Percentiles rank a stretch among this genome's conserved stretches.
Conservation (phyloP, 2,329 filamentous ascomycete species). For the Alternaria metachromatica region DNA sequence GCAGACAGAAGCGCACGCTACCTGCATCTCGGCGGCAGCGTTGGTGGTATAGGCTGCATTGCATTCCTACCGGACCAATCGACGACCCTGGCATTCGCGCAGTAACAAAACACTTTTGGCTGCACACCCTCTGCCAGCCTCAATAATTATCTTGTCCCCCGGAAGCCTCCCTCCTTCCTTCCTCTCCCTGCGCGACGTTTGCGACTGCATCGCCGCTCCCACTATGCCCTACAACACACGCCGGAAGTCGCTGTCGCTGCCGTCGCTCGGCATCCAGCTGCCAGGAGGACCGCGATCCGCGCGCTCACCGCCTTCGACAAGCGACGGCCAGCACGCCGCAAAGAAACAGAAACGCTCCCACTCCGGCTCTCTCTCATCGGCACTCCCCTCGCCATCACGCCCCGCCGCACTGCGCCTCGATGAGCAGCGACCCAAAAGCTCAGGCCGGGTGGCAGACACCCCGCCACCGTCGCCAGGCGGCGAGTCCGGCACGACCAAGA, state of each 20-base stretch:
- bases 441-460: constrained; percentile 64
- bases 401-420: constrained; percentile 56
- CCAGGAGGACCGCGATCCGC: constrained; percentile 59
- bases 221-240: constrained; percentile 95
- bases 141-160: constrained; percentile 31
- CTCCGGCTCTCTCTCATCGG: constrained; percentile 53
- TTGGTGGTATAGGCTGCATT: constrained; percentile 40
- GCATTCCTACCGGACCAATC: constrained; percentile 47
- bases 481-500: constrained; percentile 59
- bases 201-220: constrained; percentile 14
- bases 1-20: constrained; percentile 40
- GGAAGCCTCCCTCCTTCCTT: constrained; percentile 5
- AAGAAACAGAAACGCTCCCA: constrained; percentile 80
- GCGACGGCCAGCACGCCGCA: constrained; percentile 63
- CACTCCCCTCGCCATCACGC: constrained; percentile 54
- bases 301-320: constrained; percentile 62
- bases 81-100: constrained; percentile 37
- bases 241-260: constrained; percentile 91
- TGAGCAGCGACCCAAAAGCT: constrained; percentile 54
- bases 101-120: constrained; percentile 41
- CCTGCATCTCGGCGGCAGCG: constrained; percentile 41
- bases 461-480: constrained; percentile 76
- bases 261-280: constrained; percentile 90
- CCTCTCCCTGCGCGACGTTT: constrained; percentile 13
- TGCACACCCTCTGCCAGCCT: constrained; percentile 34